Conservation (phyloP, 2,329 filamentous ascomycete genomes). For the Stromatinia cepivora region DNA sequence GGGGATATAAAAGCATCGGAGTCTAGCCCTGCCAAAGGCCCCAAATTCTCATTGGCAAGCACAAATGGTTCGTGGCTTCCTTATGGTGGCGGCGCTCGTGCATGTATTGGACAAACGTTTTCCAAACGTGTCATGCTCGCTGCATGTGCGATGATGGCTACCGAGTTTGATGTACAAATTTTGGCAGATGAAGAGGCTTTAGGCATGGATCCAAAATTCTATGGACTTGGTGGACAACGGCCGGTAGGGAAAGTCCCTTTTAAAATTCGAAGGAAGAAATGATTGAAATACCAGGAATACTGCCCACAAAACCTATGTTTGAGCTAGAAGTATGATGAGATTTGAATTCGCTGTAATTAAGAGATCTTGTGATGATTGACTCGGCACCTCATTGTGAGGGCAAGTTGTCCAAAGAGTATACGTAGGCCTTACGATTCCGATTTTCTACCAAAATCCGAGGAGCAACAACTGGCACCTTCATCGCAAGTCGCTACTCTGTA, state of each 20-base stretch:
- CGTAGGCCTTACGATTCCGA: too few relatives aligned
- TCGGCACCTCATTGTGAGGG: too few relatives aligned
- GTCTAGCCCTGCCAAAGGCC: not conserved
- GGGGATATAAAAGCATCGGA: not conserved
- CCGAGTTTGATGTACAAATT: not conserved
- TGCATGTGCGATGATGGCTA: not conserved
- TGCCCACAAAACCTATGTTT: too few relatives aligned
- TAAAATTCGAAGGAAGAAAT: not conserved
- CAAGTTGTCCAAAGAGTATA: too few relatives aligned
- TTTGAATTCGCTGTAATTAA: too few relatives aligned
- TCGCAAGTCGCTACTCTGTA: too few relatives aligned
- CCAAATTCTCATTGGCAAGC: not conserved
- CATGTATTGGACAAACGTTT: not conserved
- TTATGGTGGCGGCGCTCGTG: not conserved
- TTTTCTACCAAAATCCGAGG: too few relatives aligned
- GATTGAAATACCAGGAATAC: too few relatives aligned
- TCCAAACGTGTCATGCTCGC: not conserved
- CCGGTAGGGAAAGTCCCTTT: not conserved
- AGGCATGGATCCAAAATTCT: not conserved
- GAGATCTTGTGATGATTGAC: too few relatives aligned
- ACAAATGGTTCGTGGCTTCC: not conserved
- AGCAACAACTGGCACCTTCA: too few relatives aligned
- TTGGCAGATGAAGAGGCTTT: not conserved
- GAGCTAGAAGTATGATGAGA: too few relatives aligned
- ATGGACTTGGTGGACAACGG: not conserved